Evolutionary conservation across 106 monocot species (phyloP), one percentile per base, ranked within the genome.

Genomic region (Allium sativum): DNA sequence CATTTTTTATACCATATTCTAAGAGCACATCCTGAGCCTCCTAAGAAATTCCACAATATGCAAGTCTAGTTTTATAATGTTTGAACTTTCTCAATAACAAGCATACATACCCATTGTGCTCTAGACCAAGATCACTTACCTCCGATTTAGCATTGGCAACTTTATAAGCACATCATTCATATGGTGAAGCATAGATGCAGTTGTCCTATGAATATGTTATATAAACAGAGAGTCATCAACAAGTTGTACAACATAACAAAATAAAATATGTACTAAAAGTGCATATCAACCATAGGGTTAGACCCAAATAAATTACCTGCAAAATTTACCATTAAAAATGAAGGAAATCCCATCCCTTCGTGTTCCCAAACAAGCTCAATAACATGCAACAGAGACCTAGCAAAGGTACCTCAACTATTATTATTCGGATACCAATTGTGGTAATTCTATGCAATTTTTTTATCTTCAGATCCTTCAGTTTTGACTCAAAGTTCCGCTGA

Each of bases 61-160:
- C 73, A 41, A 96, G 68, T 66, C 86, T 84, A 75, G 87, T 96
- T 67, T 79, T 90, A 54, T 84, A 96, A 74, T 96, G 95, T 55
- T 96, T 96, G 61, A 86, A 96, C 68, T 96, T 90, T 69, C 90
- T 90, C 79, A 96, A 78, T 62, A 96, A 79, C 55, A 96, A 79
- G 75, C 87, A 90, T 48, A 96, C 81, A 62, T 96, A 90, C 93
- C 88, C 82, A 55, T 88, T 93, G 70, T 93, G 93, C 60, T 93
- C 88, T 47, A 93, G 44, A 4, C 93, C 93, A 70, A 93, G 93
- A 43, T 93, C 93, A 63, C 88, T 93, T 10, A 93, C 79, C 75
- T 93, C 93, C 93, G 84, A 85, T 59, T 93, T 93, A 15, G 85
- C 82, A 77, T 82, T 89, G 55, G 88, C 85, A 62, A 93, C 82